A percentile compares a stretch with the other conserved stretches of the same genome.
These are phyloP conservation scores for Myxozyma geophila DNA, from an alignment of 805 yeast species.

Conservation along the genomic window DNA sequence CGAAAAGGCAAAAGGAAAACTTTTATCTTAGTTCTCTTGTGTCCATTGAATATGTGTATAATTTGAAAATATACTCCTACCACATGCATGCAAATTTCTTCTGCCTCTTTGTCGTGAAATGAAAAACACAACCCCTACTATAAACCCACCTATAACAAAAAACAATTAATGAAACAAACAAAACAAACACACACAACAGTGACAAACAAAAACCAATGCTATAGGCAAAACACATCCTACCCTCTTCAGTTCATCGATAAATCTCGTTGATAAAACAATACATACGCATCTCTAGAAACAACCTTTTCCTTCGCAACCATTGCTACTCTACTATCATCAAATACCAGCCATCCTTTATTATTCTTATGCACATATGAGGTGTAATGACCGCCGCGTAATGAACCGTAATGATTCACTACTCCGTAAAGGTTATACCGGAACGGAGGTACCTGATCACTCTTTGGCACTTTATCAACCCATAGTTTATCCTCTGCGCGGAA, in stretches of 20 bases:
- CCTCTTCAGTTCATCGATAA: background rate
- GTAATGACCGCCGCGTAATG: constrained; percentile 84
- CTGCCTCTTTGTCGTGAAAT: background rate
- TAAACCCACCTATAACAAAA: background rate
- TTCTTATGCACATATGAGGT: constrained; percentile 78
- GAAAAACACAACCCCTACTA: background rate
- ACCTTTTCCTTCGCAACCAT: constrained; percentile 50
- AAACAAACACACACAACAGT: background rate
- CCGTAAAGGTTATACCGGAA: constrained; percentile 77
- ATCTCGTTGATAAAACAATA: constrained; percentile 61
- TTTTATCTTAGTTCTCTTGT: no score
- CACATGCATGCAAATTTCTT: background rate
- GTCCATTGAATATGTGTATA: background rate
- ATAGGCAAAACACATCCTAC: background rate
- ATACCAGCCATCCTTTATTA: constrained; percentile 73
- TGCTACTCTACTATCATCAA: constrained; percentile 76
- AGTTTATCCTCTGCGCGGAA: constrained; percentile 50
- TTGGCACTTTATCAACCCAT: constrained; percentile 57
- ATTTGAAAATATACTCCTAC: background rate
- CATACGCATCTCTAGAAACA: constrained; percentile 77
- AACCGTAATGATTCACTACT: constrained; percentile 84
- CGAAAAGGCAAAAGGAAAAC: constrained; percentile 48
- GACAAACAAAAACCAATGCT: background rate
- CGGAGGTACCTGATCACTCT: constrained; percentile 77
- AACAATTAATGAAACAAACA: background rate